Evolutionary conservation across 768 basidiomycete species (phyloP).

Genomic region (Lentinus brumalis): DNA sequence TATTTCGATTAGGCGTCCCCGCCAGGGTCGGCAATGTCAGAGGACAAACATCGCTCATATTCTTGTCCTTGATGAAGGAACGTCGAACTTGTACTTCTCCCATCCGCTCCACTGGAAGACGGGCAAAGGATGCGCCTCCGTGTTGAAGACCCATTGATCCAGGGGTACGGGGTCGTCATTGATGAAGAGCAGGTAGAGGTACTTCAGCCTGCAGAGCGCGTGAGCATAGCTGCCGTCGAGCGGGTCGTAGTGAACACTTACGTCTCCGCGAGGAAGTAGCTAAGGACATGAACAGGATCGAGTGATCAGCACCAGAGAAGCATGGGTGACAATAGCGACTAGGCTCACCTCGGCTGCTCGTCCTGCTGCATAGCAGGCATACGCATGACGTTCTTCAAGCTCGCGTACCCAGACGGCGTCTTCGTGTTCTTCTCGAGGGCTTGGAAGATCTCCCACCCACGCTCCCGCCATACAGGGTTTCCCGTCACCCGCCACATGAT

Average conservation of each 20-base stretch:
- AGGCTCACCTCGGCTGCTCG: conserved; percentile 72
- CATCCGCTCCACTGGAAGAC: conserved; percentile 62
- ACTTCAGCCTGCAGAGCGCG: conserved; percentile 56
- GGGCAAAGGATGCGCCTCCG: conserved; percentile 76
- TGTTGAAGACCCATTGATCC: conserved; percentile 50
- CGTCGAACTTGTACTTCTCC: conserved; percentile 48
- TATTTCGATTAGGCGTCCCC: too few relatives aligned
- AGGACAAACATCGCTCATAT: too few relatives aligned
- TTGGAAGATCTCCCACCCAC: conserved; percentile 72
- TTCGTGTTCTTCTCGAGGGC: conserved; percentile 62
- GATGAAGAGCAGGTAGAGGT: conserved; percentile 68
- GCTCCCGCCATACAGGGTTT: conserved; percentile 66
- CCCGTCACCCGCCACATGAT: conserved; percentile 72
- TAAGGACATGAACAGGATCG: conserved; percentile 15
- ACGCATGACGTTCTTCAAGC: conserved; percentile 49
- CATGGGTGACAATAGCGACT: background rate
- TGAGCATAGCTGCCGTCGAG: background rate
- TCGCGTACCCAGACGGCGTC: conserved; percentile 64
- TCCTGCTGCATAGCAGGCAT: conserved; percentile 45
- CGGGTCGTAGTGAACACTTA: conserved; percentile 21
- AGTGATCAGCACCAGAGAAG: background rate
- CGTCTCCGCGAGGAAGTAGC: conserved; percentile 61
- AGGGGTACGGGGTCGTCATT: conserved; percentile 59
- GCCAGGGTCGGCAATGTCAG: too few relatives aligned
- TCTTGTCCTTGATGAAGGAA: background rate